These are phyloP conservation scores for Viola pubescens DNA, from an alignment of 441 rosid genomes.

Conservation along the genomic window DNA sequence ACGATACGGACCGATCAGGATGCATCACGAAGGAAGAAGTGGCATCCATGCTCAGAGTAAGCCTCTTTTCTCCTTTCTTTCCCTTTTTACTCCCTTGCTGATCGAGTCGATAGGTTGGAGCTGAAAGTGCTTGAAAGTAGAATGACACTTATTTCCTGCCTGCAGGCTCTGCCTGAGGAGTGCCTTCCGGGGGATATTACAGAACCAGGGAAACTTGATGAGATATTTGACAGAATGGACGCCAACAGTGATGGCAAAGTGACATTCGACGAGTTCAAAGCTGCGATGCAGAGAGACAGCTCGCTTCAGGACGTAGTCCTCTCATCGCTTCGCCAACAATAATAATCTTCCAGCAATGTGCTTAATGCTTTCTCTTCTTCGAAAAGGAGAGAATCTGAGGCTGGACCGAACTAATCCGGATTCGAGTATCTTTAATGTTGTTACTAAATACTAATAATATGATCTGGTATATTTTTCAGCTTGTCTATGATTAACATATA, in stretches of 20 bases:
- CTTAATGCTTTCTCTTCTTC: not conserved
- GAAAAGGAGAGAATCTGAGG: no score
- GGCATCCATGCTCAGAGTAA: slow-evolving; percentile 66
- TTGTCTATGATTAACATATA: no score
- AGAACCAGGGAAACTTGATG: slow-evolving; percentile 64
- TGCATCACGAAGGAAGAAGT: slow-evolving; percentile 72
- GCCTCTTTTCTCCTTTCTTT: slow-evolving; percentile 4
- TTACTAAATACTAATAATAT: no score
- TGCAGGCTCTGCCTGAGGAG: slow-evolving; percentile 68
- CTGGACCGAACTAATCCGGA: no score
- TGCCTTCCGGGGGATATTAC: slow-evolving; percentile 58
- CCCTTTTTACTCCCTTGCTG: not conserved
- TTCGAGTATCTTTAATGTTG: no score
- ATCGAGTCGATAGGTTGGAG: no score
- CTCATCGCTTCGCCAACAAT: slow-evolving; percentile 56
- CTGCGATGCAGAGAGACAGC: slow-evolving; percentile 67
- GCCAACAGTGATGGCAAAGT: slow-evolving; percentile 66
- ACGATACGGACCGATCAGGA: slow-evolving; percentile 60
- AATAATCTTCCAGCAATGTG: not conserved
- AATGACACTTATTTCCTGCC: not conserved
- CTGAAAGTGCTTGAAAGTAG: not conserved
- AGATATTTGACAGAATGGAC: slow-evolving; percentile 63
- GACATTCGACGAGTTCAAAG: slow-evolving; percentile 69
- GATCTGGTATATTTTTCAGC: no score
- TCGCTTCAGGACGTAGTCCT: slow-evolving; percentile 56